Base-by-base conservation (phyloP, 305 asterid species). In the Fraxinus dipetala region DNA sequence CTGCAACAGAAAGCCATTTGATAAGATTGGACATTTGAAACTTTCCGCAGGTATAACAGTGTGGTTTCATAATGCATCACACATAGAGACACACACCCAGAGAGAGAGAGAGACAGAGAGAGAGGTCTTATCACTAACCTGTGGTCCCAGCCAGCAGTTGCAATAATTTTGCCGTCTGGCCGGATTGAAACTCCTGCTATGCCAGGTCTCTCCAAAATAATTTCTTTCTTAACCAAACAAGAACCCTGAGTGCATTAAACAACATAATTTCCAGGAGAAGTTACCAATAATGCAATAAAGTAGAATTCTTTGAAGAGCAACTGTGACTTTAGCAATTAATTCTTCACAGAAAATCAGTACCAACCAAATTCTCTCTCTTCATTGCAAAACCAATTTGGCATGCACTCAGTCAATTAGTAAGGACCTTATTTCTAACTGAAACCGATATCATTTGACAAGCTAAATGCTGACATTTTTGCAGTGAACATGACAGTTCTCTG, bases 91-190 rank as follows among this genome's bases (percentile, higher is more conserved):
- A 73, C 48, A 63, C 45, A 56, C 65, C 13, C 69, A 4, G 7
- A 51, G 8, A 51, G 26, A 56, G 18, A 13, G 56, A 45, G 56
- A 45, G 43, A 7, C 1, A 45, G 24, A n/a, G 65, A 7, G 26
- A 5, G 11, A 8, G 24, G 70, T 59, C 28, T 61, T 20, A 56
- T 13, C 22, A 26, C 87, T 77, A 35, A 89, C 91, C 91, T 81
- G 84, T 91, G 92, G 91, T 95, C 98, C 99, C 98, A 95, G 11
- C 98, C 97, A 83, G 92, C 97, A 69, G 95, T 87, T n/a, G 97
- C 98, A 80, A 92, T 85, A 16, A 95, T 89, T 72, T 88, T 92
- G 54, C 90, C 87, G 78, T 95, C 99, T 5, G 93, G 88, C 59
- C 97, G 91, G 48, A 94, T 88, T 14, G 97, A 86, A 75, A 86